A percentile compares a stretch with the other conserved stretches of the same genome.
Evolutionary conservation across 2,329 filamentous ascomycete genomes (phyloP).

Genomic region (Cladosporium cucumerinum): DNA sequence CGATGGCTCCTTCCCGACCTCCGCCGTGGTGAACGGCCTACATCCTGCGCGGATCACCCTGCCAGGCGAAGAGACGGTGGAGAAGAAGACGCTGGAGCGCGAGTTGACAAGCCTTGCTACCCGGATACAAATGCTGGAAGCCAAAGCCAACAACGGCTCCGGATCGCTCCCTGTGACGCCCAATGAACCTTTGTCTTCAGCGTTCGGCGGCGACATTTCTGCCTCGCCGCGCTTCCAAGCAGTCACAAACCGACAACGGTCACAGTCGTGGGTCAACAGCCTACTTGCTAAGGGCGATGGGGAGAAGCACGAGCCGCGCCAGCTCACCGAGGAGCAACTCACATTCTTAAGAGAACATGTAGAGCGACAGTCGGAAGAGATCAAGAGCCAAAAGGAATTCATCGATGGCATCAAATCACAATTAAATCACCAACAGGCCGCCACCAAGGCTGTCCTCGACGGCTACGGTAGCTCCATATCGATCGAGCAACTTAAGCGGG

Average conservation of each 20-base stretch:
- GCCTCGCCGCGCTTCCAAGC: conserved; percentile 27
- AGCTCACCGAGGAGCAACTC: conserved; percentile 76
- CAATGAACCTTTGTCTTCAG: conserved; percentile 58
- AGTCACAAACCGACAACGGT: conserved; percentile 31
- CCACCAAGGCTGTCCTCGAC: conserved; percentile 77
- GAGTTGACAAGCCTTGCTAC: conserved; percentile 77
- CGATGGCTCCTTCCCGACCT: conserved; percentile 44
- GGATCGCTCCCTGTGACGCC: conserved; percentile 70
- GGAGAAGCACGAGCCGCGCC: conserved; percentile 43
- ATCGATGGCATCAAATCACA: conserved; percentile 82
- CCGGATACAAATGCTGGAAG: conserved; percentile 79
- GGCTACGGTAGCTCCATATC: conserved; percentile 81
- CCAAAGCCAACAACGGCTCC: conserved; percentile 54
- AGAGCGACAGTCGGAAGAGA: conserved; percentile 87
- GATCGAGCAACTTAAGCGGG: conserved; percentile 83
- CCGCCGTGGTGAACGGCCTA: conserved; percentile 50
- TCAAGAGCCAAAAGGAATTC: conserved; percentile 81
- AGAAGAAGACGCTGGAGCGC: conserved; percentile 75
- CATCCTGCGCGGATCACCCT: conserved; percentile 60
- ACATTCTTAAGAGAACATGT: conserved; percentile 85
- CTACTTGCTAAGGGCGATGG: conserved; percentile 51
- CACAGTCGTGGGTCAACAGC: conserved; percentile 48
- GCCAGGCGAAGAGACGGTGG: conserved; percentile 70
- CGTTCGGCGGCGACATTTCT: conserved; percentile 59
- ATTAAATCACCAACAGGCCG: conserved; percentile 77